Evolutionary conservation across 2,329 filamentous ascomycete species (phyloP).

Genomic region (Botrytis medusae): DNA sequence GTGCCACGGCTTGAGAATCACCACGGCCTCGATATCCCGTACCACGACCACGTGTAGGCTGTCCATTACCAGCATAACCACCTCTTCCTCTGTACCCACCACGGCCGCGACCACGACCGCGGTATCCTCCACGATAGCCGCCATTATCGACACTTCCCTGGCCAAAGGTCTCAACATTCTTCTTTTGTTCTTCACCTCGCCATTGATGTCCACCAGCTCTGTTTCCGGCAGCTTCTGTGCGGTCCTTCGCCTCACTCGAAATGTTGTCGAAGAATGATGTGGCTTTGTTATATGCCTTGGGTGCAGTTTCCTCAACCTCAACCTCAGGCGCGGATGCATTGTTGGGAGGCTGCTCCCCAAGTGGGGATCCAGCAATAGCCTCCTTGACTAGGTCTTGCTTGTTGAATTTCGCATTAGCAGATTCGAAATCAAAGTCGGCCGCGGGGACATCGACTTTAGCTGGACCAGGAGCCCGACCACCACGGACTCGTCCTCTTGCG

Average conservation of each 20-base stretch:
- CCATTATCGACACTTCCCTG: constrained; percentile 88
- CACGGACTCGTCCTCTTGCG: constrained; percentile 46
- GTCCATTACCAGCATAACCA: constrained; percentile 31
- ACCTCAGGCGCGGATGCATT: constrained; percentile 40
- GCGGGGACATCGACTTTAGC: constrained; percentile 84
- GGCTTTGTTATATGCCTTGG: constrained; percentile 75
- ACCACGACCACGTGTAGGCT: constrained; percentile 35
- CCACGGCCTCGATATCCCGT: constrained; percentile 36
- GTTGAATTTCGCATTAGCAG: constrained; percentile 84
- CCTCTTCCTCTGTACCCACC: constrained; percentile 41
- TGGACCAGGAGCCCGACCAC: constrained; percentile 43
- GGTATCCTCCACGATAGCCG: constrained; percentile 69
- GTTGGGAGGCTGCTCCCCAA: constrained; percentile 50
- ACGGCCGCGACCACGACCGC: constrained; percentile 68
- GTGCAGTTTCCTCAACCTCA: constrained; percentile 44
- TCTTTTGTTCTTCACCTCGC: constrained; percentile 87
- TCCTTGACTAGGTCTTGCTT: constrained; percentile 84
- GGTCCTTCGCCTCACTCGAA: constrained; percentile 87
- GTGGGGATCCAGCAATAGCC: constrained; percentile 76
- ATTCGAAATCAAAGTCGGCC: constrained; percentile 89
- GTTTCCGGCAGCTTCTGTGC: constrained; percentile 68
- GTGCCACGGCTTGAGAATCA: constrained; percentile 31
- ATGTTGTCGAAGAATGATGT: constrained; percentile 98
- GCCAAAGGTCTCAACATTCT: constrained; percentile 97
- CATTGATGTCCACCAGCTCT: constrained; percentile 81